Evolutionary conservation across 1,139 yeast genomes (phyloP), one percentile per base, ranked within the genome.

Genomic region (Protomyces inundatus): DNA sequence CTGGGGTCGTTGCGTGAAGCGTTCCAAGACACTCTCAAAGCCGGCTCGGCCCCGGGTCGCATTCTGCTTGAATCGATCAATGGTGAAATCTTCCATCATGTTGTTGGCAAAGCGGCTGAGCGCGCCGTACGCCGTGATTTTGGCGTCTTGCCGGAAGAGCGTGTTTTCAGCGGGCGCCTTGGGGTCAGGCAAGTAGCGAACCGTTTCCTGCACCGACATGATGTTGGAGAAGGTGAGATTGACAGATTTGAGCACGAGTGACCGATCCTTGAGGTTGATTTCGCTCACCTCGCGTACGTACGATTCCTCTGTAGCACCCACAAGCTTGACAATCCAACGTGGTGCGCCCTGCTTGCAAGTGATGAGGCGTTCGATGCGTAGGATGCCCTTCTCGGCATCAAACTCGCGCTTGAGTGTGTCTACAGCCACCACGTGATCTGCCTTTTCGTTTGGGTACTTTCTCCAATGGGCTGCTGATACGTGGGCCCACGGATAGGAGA

Each of bases 381-480:
- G 79, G 0, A 83, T 79, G 30, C 84, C 82, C 0, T 82, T 80
- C 6, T 74, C 75, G 0, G 81, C 77, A 70, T 86, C 84, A 37
- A 90, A 73, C 69, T 86, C 88, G 66, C 98, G 80, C 66, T 86
- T 78, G 57, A 93, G 77, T 1, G 90, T 89, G 74, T 93, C 98
- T 5, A 93, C 98, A 0, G 95, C 95, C 16, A 90, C 86, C n/a
- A 93, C 98, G 76, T 93, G 98, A 0, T 95, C 83, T 6, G 96
- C 86, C 67, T 87, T 80, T 71, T 90, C 96, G 68, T 93, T 93
- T 14, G 98, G 98, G 76, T 93, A 93, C 72, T 93, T 93, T 69
- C 84, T 85, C 98, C 98, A 93, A 75, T 93, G 91, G 66, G 98
- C 98, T 0, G 96, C 91, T 0, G 96, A 88, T 23, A 93, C 96